Percentiles rank a stretch among this genome's conserved stretches.
Evolutionary conservation across 164 flowering plant genomes (phyloP).

Genomic region (Annona cherimola): DNA sequence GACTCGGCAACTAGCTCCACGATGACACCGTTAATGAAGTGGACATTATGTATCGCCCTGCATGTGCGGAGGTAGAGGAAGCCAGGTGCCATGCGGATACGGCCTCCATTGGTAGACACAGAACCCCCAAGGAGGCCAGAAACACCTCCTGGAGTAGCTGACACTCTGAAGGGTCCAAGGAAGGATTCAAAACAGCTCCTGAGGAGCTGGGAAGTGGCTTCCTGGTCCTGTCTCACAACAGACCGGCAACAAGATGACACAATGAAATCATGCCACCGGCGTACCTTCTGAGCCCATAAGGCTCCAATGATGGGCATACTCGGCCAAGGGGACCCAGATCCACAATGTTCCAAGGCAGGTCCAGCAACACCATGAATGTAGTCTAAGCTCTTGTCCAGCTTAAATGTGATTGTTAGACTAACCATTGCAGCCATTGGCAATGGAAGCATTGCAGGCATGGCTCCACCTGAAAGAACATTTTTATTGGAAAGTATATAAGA

Average conservation of each 20-base stretch:
- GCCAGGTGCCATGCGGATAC: constrained; percentile 65
- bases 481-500: neutral
- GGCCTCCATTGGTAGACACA: constrained; percentile 32
- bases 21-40: constrained; percentile 45
- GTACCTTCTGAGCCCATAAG: constrained; percentile 85
- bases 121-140: constrained; percentile 58
- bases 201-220: constrained; percentile 71
- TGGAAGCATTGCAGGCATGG: constrained; percentile 50
- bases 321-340: constrained; percentile 74
- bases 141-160: constrained; percentile 36
- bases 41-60: constrained; percentile 43
- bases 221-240: constrained; percentile 58
- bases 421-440: constrained; percentile 86
- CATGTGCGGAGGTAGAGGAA: constrained; percentile 68
- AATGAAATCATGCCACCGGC: constrained; percentile 79
- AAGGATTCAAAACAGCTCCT: constrained; percentile 68
- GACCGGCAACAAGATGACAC: constrained; percentile 58
- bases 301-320: constrained; percentile 70
- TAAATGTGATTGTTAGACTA: constrained; percentile 85
- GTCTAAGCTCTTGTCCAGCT: constrained; percentile 62
- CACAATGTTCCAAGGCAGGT: constrained; percentile 60
- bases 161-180: constrained; percentile 37
- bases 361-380: constrained; percentile 61
- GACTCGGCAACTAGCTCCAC: constrained; percentile 50
- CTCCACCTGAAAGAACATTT: neutral